Evolutionary conservation across 768 basidiomycete species (phyloP), one percentile per base, ranked within the genome.

Genomic region (Pisolithus orientalis): DNA sequence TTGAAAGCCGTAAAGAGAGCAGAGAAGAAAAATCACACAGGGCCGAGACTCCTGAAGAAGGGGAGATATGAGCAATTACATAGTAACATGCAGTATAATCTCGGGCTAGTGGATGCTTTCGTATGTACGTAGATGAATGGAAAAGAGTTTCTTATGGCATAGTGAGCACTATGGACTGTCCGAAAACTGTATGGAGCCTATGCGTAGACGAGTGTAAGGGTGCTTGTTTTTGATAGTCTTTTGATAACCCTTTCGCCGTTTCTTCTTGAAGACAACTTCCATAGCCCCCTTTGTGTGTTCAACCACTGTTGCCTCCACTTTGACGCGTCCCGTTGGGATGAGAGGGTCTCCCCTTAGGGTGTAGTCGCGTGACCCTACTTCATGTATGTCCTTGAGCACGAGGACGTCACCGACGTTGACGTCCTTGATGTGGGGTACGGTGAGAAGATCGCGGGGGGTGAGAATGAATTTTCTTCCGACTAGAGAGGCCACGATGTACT

Each of bases 171-270:
- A 57, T 32, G 62, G 56, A 42, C 61, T 57, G 55, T 71, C 62
- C 44, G 68, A 59, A 54, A 86, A 69, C 47, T 75, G 67, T 57
- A 99, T 93, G 44, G 85, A 78, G 17, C 94, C 93, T 58, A 99
- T 87, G 48, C 94, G 80, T 53, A 99, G 78, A 65, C 94, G 82
- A n/a, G 95, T 98, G 74, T 90, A 98, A 2, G 87, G 88, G 65
- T 94, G 92, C 70, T 97, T 98, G 69, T 92, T 87, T 66, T 83
- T 80, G 57, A 97, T 90, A 7, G 90, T 93, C 72, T 91, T 90
- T 72, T 89, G 83, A 73, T 98, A 98, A 9, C 95, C 94, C 76
- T 98, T 97, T 84, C 96, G 85, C 72, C 94, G 75, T 77, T 98
- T 99, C 76, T 94, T 95, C 78, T 97, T 96, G 72, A 94, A 82